Evolutionary conservation across 345 rosid genomes (phyloP).

Genomic region (Mangifera indica): DNA sequence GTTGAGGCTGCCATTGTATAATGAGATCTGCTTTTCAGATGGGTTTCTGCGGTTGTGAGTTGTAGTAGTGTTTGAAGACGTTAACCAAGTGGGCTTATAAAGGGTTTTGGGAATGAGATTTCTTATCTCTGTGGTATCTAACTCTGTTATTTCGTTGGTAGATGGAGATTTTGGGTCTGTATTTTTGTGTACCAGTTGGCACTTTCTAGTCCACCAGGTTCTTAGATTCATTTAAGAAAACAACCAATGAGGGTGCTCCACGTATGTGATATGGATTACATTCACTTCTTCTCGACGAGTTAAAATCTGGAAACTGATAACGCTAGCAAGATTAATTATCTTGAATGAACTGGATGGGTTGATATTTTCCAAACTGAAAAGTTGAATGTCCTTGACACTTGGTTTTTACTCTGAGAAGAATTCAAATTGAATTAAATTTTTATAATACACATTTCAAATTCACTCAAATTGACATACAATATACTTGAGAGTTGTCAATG

Average conservation of each 20-base stretch:
- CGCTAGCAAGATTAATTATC: neutral
- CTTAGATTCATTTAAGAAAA: slow-evolving; percentile 14
- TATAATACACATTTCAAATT: too few species aligned
- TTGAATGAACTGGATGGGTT: neutral
- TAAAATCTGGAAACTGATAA: slow-evolving; percentile 7
- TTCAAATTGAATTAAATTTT: too few species aligned
- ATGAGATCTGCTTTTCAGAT: neutral
- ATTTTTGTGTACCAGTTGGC: slow-evolving; percentile 31
- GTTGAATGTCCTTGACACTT: too few species aligned
- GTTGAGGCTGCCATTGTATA: slow-evolving; percentile 56
- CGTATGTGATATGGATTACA: slow-evolving; percentile 13
- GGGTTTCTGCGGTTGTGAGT: neutral
- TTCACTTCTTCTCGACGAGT: neutral
- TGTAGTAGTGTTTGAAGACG: slow-evolving; percentile 9
- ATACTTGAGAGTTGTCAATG: too few species aligned
- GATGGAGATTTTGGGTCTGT: slow-evolving; percentile 40
- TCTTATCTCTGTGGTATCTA: slow-evolving; percentile 52
- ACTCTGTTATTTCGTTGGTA: slow-evolving; percentile 49
- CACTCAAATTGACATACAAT: too few species aligned
- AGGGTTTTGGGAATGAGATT: slow-evolving; percentile 9
- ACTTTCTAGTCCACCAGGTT: slow-evolving; percentile 34
- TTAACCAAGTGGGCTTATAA: slow-evolving; percentile 22
- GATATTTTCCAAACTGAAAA: too few species aligned
- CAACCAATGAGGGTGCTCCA: slow-evolving; percentile 19
- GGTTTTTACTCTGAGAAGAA: too few species aligned